Percentiles rank a stretch among this genome's conserved stretches.
These are phyloP conservation scores for Celoporthe dispersa DNA, from an alignment of 2,329 filamentous ascomycete species.

Conservation along the genomic window DNA sequence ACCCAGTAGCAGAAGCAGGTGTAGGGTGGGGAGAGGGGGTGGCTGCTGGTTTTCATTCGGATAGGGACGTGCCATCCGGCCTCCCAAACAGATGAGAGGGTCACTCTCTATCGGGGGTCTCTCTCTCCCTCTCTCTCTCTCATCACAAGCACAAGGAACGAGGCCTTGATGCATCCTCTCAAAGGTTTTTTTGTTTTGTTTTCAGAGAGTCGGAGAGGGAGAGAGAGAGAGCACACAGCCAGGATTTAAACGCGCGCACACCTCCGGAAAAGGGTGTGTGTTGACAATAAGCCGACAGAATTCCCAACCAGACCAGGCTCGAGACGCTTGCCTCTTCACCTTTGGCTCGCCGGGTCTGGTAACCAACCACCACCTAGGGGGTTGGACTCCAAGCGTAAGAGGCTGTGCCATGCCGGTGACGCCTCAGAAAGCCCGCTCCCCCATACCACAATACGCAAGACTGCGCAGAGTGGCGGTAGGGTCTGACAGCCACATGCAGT, in stretches of 20 bases:
- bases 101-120: neutral
- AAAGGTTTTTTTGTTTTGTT: neutral
- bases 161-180: neutral
- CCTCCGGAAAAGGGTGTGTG: neutral
- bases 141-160: neutral
- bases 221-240: neutral
- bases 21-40: constrained; percentile 28
- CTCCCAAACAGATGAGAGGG: neutral
- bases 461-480: neutral
- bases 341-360: constrained; percentile 10
- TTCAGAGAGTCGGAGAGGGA: no score
- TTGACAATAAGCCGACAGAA: neutral
- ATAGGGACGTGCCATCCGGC: constrained; percentile 21
- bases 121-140: neutral
- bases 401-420: constrained; percentile 1
- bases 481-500: neutral
- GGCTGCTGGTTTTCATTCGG: constrained; percentile 8
- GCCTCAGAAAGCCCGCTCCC: neutral
- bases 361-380: neutral
- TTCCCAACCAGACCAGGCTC: neutral
- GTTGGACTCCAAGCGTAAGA: neutral
- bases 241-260: neutral
- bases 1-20: constrained; percentile 17
- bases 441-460: neutral
- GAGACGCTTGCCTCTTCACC: constrained; percentile 22